Base-by-base conservation (phyloP, 176 grass and related monocot species). In the Thalia dealbata region DNA sequence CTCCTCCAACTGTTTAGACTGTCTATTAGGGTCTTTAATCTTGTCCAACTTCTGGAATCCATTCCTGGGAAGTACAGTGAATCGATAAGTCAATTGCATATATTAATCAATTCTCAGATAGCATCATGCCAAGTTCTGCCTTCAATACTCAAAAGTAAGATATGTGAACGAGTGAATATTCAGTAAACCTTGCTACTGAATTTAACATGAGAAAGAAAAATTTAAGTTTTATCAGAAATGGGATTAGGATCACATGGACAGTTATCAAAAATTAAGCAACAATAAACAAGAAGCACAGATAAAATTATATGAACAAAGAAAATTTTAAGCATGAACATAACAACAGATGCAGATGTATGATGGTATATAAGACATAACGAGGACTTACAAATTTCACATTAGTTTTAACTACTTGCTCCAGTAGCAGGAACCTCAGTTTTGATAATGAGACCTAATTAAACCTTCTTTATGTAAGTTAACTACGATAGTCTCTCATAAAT, bases 11-110 rank as follows among this genome's bases (percentile, higher is more conserved):
- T 95, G 85, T 55, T 90, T 90, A 77, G 90, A 84, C 77, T 95
- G 95, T 81, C 95, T 93, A 76, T 82, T 99, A 25, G 85, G 43
- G 74, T 99, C 95, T 85, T 89, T 99, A 74, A 99, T 91, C 85
- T 99, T 99, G 75, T 95, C 95, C 59, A 99, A 82, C 79, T 99
- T 99, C 77, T 91, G 90, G 86, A 99, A 99, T 67, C 90, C 95
- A 87, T 99, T 88, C 28, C 95, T 99, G 85, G 52, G 95, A 71
- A 69, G 61, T 7, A 58, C 15, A 72, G 5, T 38, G 45, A 41
- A 8, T 42, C 3, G 13, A 16, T 25, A 64, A 28, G 30, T 61
- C 4, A 68, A 61, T 24, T 14, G 70, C 26, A 3, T 8, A 32
- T 10, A 24, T 23, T 11, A 12, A 44, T 68, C 35, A 68, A 22